Evolutionary conservation across 2,329 filamentous ascomycete species (phyloP).

Genomic region (Fonsecaea multimorphosa): DNA sequence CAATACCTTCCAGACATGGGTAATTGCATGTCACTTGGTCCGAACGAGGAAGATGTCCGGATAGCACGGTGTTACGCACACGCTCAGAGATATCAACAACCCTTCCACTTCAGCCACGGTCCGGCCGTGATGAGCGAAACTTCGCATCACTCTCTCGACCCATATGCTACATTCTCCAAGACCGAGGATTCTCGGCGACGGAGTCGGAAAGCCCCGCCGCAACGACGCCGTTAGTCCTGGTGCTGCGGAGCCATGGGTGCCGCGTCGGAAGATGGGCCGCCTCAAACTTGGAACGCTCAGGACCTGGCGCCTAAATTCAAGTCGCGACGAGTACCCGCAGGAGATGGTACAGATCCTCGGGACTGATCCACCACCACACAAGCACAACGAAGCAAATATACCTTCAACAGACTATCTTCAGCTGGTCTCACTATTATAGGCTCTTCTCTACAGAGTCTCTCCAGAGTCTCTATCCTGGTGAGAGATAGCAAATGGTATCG

Average conservation of each 20-base stretch:
- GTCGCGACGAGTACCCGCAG: background rate
- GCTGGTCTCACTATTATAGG: background rate
- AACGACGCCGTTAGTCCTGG: background rate
- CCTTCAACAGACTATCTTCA: background rate
- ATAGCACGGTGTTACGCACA: conserved; percentile 14
- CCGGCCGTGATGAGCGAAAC: background rate
- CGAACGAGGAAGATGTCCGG: conserved; percentile 12
- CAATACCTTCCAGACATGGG: background rate
- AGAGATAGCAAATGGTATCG: background rate
- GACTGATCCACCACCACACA: background rate
- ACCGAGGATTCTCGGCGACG: background rate
- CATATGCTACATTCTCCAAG: background rate
- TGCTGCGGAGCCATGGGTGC: background rate
- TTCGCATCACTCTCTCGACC: background rate
- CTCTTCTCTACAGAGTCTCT: too few species aligned
- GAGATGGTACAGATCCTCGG: background rate
- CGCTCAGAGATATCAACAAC: conserved; percentile 16
- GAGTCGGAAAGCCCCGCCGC: background rate
- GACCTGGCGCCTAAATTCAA: background rate
- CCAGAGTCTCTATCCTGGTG: background rate
- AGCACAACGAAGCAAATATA: background rate
- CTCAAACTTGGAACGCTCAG: background rate
- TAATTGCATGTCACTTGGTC: conserved; percentile 12
- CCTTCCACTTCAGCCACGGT: background rate
- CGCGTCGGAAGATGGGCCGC: background rate